Base-by-base conservation (phyloP, 352 stramenopile species). In the Phytophthora ohioensis region DNA sequence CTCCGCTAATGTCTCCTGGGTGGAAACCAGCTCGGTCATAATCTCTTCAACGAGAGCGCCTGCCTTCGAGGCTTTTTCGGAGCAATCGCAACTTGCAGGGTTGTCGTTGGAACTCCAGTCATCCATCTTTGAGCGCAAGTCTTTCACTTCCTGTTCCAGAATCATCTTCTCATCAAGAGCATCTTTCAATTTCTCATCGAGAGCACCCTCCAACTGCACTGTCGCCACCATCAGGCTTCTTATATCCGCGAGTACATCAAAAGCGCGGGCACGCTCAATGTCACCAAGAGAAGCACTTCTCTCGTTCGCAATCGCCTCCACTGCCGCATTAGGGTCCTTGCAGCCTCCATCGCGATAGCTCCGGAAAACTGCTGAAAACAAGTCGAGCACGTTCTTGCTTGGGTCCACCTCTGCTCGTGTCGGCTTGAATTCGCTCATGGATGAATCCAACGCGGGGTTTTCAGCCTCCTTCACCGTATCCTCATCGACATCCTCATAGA, bases 131-230 rank as follows among this genome's bases (percentile, higher is more conserved):
- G 46, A 32, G 9, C 67, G 70, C 27, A 88, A 36, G 32, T 85
- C 74, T 41, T 87, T 72, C 3, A 84, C 56, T 17, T 80, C 76
- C 71, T 84, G 75, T 41, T 81, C 71, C n/a, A 85, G 59, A 34
- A 75, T 35, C 45, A 80, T 57, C 30, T 90, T 80, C 42, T 82
- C 78, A 15, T 83, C 70, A 5, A 70, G 32, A n/a, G 75, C 56
- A 49, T 49, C 10, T 55, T 69, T 70, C 21, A 69, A 59, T 32
- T 81, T 2, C 21, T 27, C 21, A 27, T 27, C 21, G 21, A 27
- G 32, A 13, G 75, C 55, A 47, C 48, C 11, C 49, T 72, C 67
- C 31, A 68, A 57, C 34, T 80, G 51, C 31, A 59, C 12, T 5
- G 75, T 75, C 21, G 52, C 39, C 3, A 66, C 46, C 54, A 75